Base-by-base conservation (phyloP, 2,329 filamentous ascomycete genomes). In the Aspergillus ochraceoroseus region DNA sequence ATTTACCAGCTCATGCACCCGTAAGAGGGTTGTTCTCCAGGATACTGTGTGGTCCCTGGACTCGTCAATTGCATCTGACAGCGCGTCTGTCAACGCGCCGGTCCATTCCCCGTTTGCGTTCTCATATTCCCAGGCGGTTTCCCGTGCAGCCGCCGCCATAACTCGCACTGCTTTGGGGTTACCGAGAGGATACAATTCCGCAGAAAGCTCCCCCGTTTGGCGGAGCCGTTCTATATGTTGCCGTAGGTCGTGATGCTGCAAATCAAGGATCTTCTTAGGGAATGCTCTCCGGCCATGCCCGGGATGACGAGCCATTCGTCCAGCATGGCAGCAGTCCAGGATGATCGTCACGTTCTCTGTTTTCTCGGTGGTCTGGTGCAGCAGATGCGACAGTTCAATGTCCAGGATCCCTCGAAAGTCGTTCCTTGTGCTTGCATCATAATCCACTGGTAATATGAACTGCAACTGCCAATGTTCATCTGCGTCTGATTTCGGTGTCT, bases 401-500 rank as follows among this genome's bases (percentile, higher is more conserved):
- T 40, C 30, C 5, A 40, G 30, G 7, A 40, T 32, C 0, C 37
- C 37, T 4, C 37, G 20, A 15, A 40, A 40, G 15, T 33, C 37
- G 2, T 22, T 22, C 3, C 13, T 13, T 1, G 22, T 27, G 2
- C 15, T 32, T 12, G 32, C 4, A 4, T 40, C 29, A 13, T 40
- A 40, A 20, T 40, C 37, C 4, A 40, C 22, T 11, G 37, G 37
- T 3, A 40, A 19, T 4, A 40, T 19, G 30, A 40, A 32, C 37
- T 40, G 28, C 15, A 27, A 26, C 8, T 25, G 37, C 37, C 29
- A 32, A 7, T 30, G 17, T 9, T 26, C 13, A 9, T 31, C 26
- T 12, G 18, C 25, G 15, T 40, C 17, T 32, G n/a, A n/a, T 9
- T 34, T 14, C 13, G n/a, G 7, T 12, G 4, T 23, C 17, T 34